Evolutionary conservation across 257 asterid genomes (phyloP).

Genomic region (Nicotiana tomentosiformis): DNA sequence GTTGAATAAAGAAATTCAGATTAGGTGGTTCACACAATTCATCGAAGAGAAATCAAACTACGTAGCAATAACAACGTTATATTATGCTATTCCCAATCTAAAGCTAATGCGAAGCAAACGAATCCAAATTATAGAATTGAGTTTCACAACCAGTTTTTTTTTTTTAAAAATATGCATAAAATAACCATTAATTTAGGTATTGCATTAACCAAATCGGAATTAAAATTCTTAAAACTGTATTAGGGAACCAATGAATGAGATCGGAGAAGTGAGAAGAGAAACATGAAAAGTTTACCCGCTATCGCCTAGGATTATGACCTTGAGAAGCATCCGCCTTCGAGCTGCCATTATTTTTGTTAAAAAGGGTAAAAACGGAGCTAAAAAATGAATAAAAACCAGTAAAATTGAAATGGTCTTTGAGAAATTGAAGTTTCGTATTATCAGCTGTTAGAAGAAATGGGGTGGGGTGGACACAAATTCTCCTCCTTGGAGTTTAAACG

Average conservation of each 20-base stretch:
- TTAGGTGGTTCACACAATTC: not conserved
- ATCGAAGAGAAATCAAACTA: too few species aligned
- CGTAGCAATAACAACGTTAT: not conserved
- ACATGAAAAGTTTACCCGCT: conserved; percentile 34
- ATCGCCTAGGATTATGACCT: conserved; percentile 65
- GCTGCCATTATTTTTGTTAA: conserved; percentile 35
- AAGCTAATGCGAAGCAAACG: too few species aligned
- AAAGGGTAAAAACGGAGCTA: not conserved
- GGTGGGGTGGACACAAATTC: not conserved
- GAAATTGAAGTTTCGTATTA: not conserved
- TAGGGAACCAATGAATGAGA: not conserved
- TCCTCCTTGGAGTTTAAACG: too few species aligned
- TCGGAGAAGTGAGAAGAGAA: not conserved
- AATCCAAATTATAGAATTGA: not conserved
- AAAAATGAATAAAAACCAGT: not conserved
- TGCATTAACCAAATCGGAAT: not conserved
- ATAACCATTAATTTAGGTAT: not conserved
- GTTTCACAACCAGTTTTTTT: too few species aligned
- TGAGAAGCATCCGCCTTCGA: conserved; percentile 55
- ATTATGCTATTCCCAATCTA: too few species aligned
- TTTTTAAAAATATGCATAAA: not conserved
- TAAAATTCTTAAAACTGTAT: not conserved
- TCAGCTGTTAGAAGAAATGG: not conserved
- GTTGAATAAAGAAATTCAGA: not conserved
- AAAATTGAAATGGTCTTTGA: not conserved